Percentiles rank a stretch among this genome's conserved stretches.
Evolutionary conservation across 495 filamentous ascomycete species (phyloP).

Genomic region (Lasiosphaeris hirsuta): DNA sequence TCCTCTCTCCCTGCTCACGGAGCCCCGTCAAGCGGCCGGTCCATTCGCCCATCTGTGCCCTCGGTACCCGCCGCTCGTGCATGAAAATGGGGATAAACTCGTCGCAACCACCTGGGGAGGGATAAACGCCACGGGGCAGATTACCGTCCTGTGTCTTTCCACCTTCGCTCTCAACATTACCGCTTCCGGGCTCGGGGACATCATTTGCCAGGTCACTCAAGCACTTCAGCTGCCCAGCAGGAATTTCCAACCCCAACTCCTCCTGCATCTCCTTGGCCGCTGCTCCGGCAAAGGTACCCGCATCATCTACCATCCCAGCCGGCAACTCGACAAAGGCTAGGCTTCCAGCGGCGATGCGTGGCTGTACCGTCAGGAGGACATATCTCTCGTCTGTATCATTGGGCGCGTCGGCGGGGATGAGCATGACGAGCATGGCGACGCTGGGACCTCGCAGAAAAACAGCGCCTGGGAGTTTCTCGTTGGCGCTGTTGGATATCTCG

Average conservation of each 20-base stretch:
- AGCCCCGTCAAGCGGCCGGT: slow-evolving; percentile 75
- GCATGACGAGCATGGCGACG: slow-evolving; percentile 77
- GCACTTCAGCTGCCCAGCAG: slow-evolving; percentile 33
- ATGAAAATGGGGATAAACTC: slow-evolving; percentile 79
- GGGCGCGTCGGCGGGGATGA: slow-evolving; percentile 65
- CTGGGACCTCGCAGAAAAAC: slow-evolving; percentile 79
- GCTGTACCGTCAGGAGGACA: slow-evolving; percentile 77
- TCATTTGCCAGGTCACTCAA: slow-evolving; percentile 67
- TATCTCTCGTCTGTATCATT: slow-evolving; percentile 45
- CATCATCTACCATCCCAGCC: slow-evolving; percentile 70
- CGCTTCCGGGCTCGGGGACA: slow-evolving; percentile 26
- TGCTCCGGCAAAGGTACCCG: slow-evolving; percentile 67
- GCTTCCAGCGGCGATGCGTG: slow-evolving; percentile 74
- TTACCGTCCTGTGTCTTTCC: slow-evolving; percentile 36
- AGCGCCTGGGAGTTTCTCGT: slow-evolving; percentile 68
- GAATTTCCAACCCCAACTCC: slow-evolving; percentile 65
- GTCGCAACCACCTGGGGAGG: slow-evolving; percentile 77
- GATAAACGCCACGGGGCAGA: slow-evolving; percentile 65
- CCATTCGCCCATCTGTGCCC: slow-evolving; percentile 62
- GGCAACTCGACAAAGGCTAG: slow-evolving; percentile 51
- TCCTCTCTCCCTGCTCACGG: slow-evolving; percentile 77
- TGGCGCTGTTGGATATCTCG: slow-evolving; percentile 57
- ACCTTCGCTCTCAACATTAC: slow-evolving; percentile 23
- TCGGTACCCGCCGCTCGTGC: slow-evolving; percentile 64
- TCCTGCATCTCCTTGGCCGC: slow-evolving; percentile 82